Conservation (phyloP, 2,329 filamentous ascomycete genomes). For the Lizonia empirigonia region DNA sequence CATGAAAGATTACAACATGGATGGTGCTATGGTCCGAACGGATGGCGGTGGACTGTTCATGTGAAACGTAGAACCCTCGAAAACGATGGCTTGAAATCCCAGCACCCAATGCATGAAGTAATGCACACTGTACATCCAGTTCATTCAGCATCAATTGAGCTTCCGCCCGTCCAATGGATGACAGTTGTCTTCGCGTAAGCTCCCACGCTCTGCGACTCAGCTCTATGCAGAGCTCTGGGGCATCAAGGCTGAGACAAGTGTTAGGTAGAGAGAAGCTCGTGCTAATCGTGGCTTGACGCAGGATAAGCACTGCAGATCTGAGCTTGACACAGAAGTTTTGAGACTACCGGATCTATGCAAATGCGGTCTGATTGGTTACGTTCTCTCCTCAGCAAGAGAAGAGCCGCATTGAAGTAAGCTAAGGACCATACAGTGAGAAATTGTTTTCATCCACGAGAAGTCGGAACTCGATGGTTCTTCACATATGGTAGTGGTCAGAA, state of each 20-base stretch:
- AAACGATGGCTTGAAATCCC: too few relatives aligned
- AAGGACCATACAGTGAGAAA: not conserved
- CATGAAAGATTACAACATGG: constrained; percentile 55
- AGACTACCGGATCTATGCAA: not conserved
- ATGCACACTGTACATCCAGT: too few relatives aligned
- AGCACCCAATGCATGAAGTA: too few relatives aligned
- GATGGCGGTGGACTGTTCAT: constrained; percentile 47
- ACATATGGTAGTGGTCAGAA: too few relatives aligned
- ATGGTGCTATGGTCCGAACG: constrained; percentile 52
- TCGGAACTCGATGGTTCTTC: too few relatives aligned
- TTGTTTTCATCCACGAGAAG: too few relatives aligned
- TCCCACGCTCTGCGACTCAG: not conserved
- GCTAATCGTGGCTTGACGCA: constrained; percentile 6
- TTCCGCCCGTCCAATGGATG: not conserved
- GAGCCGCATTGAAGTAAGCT: not conserved
- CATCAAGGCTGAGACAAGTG: not conserved
- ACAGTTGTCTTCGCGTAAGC: constrained; percentile 1
- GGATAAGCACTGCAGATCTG: constrained; percentile 12
- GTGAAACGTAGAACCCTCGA: constrained; percentile 10
- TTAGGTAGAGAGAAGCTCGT: constrained; percentile 5
- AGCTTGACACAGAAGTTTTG: constrained; percentile 1
- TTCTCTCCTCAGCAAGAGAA: not conserved
- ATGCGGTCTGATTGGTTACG: not conserved
- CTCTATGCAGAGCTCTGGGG: not conserved
- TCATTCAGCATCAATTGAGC: too few relatives aligned